A percentile compares a stretch with the other conserved stretches of the same genome.
Evolutionary conservation across 1,284 basidiomycete species (phyloP).

Genomic region (Naganishia cerealis): DNA sequence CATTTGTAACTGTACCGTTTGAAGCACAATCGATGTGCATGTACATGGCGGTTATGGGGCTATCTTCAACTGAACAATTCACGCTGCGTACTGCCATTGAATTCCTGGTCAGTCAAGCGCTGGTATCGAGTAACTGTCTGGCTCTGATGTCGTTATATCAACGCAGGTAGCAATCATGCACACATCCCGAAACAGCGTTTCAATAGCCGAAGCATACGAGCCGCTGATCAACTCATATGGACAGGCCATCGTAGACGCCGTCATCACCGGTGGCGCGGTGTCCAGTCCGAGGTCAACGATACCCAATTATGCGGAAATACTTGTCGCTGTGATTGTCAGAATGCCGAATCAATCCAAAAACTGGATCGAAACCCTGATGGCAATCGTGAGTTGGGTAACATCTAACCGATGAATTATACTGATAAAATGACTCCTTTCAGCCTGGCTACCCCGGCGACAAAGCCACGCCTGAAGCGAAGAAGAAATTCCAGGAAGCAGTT

Average conservation of each 20-base stretch:
- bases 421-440: not conserved
- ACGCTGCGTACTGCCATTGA: conserved; percentile 76
- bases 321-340: conserved; percentile 66
- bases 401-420: not conserved
- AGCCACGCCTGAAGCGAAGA: conserved; percentile 65
- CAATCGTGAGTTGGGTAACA: conserved; percentile 60
- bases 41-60: conserved; percentile 67
- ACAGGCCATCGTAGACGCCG: conserved; percentile 66
- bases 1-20: conserved; percentile 68
- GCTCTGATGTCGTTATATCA: not conserved
- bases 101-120: conserved; percentile 66
- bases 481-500: conserved; percentile 71
- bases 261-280: conserved; percentile 74
- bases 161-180: conserved; percentile 50
- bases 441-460: conserved; percentile 48
- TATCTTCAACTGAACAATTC: conserved; percentile 79
- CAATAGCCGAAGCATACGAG: conserved; percentile 46
- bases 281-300: conserved; percentile 78
- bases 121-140: not conserved
- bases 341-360: conserved; percentile 60
- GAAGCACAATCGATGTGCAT: conserved; percentile 70
- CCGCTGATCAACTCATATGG: conserved; percentile 65
- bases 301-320: conserved; percentile 75
- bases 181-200: conserved; percentile 50
- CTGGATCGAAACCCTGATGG: conserved; percentile 73